Evolutionary conservation across 768 basidiomycete species (phyloP).

Genomic region (Rhodotorula paludigena): DNA sequence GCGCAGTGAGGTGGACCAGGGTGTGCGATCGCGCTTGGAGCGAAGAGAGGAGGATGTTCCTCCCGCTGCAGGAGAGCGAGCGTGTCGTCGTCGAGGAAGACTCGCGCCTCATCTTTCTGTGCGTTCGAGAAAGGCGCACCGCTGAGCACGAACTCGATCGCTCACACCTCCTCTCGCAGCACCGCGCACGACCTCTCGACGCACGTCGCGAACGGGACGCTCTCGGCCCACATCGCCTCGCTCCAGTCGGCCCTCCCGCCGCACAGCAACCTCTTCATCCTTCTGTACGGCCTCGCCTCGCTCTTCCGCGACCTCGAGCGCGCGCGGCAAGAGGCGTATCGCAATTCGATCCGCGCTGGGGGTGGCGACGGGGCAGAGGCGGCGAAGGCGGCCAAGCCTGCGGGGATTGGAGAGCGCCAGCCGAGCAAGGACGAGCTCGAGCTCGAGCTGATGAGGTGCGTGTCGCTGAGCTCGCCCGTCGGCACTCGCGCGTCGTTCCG

Average conservation of each 20-base stretch:
- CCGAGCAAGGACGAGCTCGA: conserved; percentile 24
- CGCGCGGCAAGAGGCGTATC: conserved; percentile 20
- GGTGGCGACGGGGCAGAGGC: background rate
- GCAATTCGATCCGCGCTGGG: background rate
- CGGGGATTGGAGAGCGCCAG: conserved; percentile 21
- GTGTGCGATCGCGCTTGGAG: conserved; percentile 24
- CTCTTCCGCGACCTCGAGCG: conserved; percentile 22
- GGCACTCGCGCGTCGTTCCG: no score
- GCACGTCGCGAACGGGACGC: conserved; percentile 11
- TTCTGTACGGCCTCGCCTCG: conserved; percentile 16
- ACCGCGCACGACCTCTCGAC: conserved; percentile 24
- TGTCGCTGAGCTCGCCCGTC: no score
- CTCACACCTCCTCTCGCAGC: background rate
- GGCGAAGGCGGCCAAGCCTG: background rate
- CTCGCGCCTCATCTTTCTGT: conserved; percentile 33
- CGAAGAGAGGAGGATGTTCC: conserved; percentile 6
- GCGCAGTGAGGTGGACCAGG: conserved; percentile 32
- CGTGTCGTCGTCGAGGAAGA: conserved; percentile 31
- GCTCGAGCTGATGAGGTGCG: conserved; percentile 28
- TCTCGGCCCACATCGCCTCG: conserved; percentile 6
- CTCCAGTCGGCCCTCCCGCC: conserved; percentile 23
- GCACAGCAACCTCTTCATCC: conserved; percentile 35
- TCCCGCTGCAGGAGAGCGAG: conserved; percentile 13
- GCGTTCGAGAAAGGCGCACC: background rate
- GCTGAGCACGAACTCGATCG: background rate